phyloP scores from a whole-genome alignment of 1,139 yeast species.

The Candida sp. region DNA sequence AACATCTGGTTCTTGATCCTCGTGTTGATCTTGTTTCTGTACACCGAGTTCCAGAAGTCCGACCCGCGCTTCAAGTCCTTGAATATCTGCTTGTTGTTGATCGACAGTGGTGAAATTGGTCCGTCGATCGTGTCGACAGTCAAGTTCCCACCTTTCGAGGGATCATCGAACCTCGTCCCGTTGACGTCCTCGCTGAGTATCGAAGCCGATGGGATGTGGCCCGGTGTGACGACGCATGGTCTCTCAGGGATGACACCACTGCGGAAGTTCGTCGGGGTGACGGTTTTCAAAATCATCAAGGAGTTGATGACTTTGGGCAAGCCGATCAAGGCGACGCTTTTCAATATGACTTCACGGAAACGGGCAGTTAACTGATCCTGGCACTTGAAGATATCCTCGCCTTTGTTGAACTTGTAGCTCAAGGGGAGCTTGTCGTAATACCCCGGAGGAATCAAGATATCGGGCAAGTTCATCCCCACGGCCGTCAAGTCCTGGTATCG shows the following conservation, averaged over 20 bases:
- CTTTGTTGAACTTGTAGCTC: conserved; percentile 32
- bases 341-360: conserved; percentile 77
- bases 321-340: conserved; percentile 80
- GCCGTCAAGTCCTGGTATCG: conserved; percentile 44
- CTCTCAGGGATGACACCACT: conserved; percentile 35
- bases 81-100: conserved; percentile 32
- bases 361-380: conserved; percentile 55
- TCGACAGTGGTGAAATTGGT: conserved; percentile 36
- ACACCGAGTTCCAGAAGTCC: conserved; percentile 73
- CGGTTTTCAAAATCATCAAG: conserved; percentile 63
- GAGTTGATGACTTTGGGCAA: conserved; percentile 87
- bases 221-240: conserved; percentile 34
- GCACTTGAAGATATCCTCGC: conserved; percentile 38
- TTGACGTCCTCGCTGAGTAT: conserved; percentile 45
- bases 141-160: conserved; percentile 25
- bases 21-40: conserved; percentile 40
- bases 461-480: conserved; percentile 51
- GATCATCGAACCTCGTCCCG: conserved; percentile 38
- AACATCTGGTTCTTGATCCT: conserved; percentile 65
- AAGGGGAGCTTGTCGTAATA: conserved; percentile 46
- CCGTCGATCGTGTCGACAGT: conserved; percentile 45
- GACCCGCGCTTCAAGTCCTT: conserved; percentile 53
- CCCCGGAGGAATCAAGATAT: conserved; percentile 44
- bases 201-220: conserved; percentile 40
- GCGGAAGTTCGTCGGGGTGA: conserved; percentile 58